Conservation (phyloP, 2,329 filamentous ascomycete species). For the Alternaria sp. region DNA sequence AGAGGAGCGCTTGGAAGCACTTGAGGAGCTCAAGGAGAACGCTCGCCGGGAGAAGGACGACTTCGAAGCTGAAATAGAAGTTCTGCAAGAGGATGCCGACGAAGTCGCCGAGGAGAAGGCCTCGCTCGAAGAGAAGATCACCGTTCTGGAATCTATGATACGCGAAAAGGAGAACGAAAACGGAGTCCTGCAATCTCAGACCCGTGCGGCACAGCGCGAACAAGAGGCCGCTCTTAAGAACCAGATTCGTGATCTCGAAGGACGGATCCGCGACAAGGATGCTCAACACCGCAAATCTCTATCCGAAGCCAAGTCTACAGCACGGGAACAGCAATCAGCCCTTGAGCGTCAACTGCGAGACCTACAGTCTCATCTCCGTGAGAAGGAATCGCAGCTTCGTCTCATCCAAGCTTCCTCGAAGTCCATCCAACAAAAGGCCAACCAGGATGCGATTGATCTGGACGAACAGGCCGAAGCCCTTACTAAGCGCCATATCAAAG, state of each 20-base stretch:
- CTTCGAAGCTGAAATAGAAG: conserved; percentile 63
- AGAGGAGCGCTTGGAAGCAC: conserved; percentile 49
- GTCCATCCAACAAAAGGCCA: conserved; percentile 36
- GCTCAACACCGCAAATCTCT: conserved; percentile 36
- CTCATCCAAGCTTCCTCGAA: conserved; percentile 39
- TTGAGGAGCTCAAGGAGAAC: conserved; percentile 60
- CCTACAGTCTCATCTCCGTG: conserved; percentile 30
- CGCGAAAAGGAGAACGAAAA: conserved; percentile 46
- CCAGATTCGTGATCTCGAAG: conserved; percentile 57
- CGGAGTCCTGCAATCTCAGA: conserved; percentile 26
- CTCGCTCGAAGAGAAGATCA: conserved; percentile 65
- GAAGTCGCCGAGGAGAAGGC: conserved; percentile 58
- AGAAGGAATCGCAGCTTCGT: conserved; percentile 35
- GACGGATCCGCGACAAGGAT: conserved; percentile 39
- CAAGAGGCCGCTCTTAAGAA: conserved; percentile 44
- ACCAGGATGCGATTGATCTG: conserved; percentile 38
- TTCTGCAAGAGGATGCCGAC: conserved; percentile 53
- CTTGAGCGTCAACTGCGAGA: conserved; percentile 59
- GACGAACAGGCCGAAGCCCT: conserved; percentile 64
- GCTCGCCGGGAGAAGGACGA: conserved; percentile 54
- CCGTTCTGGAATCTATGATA: conserved; percentile 44
- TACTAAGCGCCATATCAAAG: conserved; percentile 73
- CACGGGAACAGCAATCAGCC: conserved; percentile 51
- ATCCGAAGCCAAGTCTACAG: conserved; percentile 32
- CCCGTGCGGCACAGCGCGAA: conserved; percentile 67